Evolutionary conservation across 73 alveolate genomes (phyloP).

Genomic region (Uronychia setigera): DNA sequence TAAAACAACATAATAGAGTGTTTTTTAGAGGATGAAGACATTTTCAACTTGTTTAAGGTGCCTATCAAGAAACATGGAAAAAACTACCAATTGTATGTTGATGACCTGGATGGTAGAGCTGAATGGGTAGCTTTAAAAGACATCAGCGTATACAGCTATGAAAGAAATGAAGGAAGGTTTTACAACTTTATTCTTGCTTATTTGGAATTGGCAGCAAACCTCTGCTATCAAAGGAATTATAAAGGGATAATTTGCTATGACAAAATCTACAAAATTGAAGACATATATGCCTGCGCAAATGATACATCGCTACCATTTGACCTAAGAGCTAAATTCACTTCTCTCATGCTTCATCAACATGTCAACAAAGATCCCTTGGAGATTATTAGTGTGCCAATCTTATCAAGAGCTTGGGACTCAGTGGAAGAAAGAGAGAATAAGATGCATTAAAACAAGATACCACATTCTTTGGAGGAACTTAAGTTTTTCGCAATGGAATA

Average conservation of each 20-base stretch:
- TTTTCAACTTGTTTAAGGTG: not conserved
- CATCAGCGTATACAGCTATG: slow-evolving; percentile 4
- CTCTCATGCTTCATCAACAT: slow-evolving; percentile 14
- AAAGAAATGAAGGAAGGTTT: slow-evolving; percentile 46
- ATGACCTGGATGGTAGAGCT: slow-evolving; percentile 25
- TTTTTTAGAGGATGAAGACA: slow-evolving; percentile 30
- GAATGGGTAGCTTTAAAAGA: slow-evolving; percentile 31
- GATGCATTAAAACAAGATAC: slow-evolving; percentile 26
- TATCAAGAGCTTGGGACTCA: slow-evolving; percentile 20
- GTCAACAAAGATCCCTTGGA: slow-evolving; percentile 35
- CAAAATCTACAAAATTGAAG: slow-evolving; percentile 4
- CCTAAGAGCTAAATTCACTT: slow-evolving; percentile 27
- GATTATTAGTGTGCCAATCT: slow-evolving; percentile 12
- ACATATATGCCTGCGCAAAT: slow-evolving; percentile 16
- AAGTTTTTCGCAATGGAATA: slow-evolving; percentile 16
- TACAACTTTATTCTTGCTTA: slow-evolving; percentile 56
- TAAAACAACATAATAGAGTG: slow-evolving; percentile 22
- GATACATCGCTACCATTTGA: slow-evolving; percentile 7
- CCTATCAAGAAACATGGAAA: slow-evolving; percentile 9
- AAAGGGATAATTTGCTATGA: slow-evolving; percentile 12
- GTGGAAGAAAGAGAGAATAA: slow-evolving; percentile 1
- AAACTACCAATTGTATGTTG: slow-evolving; percentile 12
- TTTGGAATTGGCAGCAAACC: slow-evolving; percentile 37
- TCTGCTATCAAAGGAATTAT: slow-evolving; percentile 44
- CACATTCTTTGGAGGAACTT: slow-evolving; percentile 16